Evolutionary conservation across 331 rosid genomes (phyloP), one percentile per base, ranked within the genome.

Genomic region (Malus hybrid): DNA sequence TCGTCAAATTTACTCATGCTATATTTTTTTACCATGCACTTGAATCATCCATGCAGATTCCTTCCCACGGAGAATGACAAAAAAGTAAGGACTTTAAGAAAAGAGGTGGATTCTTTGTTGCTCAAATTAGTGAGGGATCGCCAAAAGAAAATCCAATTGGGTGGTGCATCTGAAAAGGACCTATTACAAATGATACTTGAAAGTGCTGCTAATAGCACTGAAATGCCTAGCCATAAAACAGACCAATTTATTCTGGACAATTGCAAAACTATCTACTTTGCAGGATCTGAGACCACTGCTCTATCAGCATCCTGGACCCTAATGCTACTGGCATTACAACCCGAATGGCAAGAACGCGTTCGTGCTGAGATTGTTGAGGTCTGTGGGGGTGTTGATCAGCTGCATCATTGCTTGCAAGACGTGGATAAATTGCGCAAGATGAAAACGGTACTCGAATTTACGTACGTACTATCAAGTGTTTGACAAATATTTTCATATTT

Each of bases 221-320:
- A 36, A 29, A 72, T 34, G 76, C 56, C 76, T 57, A 29, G 12
- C 26, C 76, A 58, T 24, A 72, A 72, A 9, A 72, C 67, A 36
- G 76, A 72, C 76, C 84, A 71, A 60, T 64, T 77, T 13, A 71
- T 80, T 32, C 78, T 80, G 67, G 82, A 83, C 28, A 83, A 80
- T 46, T 77, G 82, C n/a, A 83, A 68, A 39, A 80, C 83, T 3
- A 76, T 83, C 76, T 76, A 79, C 82, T 83, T 83, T 55, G 87
- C 71, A 8, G 87, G 87, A 55, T 83, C 78, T 72, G 87, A 83
- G 44, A 79, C 87, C 50, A 72, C 84, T 12, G 79, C 87, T 3
- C 75, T 83, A 20, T 19, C 77, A 20, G n/a, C 71, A 58, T 63
- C 72, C 15, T 71, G 67, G 81, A 71, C 76, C 10, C 28, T 78